Percentiles rank a stretch among this genome's conserved stretches.
phyloP scores from a whole-genome alignment of 1,284 basidiomycete genomes.

The Takashimella tepidaria region DNA sequence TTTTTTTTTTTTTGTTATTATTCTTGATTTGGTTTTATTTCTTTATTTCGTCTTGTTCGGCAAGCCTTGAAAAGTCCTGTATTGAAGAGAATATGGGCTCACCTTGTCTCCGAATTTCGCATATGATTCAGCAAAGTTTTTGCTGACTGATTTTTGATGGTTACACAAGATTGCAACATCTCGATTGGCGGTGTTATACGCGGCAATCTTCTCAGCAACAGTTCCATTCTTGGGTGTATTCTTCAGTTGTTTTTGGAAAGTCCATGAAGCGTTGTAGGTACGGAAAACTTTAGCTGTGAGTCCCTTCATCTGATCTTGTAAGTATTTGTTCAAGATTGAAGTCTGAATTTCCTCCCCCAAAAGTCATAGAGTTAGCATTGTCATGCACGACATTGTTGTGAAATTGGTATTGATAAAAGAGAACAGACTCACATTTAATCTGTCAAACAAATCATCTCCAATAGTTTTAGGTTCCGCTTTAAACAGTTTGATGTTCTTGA shows the following conservation, averaged over 20 bases:
- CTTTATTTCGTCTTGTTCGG: too few species aligned
- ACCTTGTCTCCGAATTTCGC: slow-evolving; percentile 87
- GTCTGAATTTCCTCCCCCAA: slow-evolving; percentile 55
- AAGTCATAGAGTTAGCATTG: neutral
- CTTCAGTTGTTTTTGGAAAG: slow-evolving; percentile 84
- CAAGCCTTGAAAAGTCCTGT: too few species aligned
- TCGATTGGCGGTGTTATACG: slow-evolving; percentile 92
- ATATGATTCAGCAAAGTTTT: slow-evolving; percentile 86
- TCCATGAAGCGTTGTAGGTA: slow-evolving; percentile 95
- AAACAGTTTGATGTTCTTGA: slow-evolving; percentile 86
- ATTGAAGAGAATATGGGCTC: slow-evolving; percentile 27
- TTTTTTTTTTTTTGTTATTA: neutral
- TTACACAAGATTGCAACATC: slow-evolving; percentile 94
- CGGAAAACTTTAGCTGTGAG: slow-evolving; percentile 97
- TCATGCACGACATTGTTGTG: slow-evolving; percentile 1
- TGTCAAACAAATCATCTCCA: slow-evolving; percentile 88
- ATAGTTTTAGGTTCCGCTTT: slow-evolving; percentile 82
- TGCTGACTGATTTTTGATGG: slow-evolving; percentile 89
- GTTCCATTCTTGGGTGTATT: slow-evolving; percentile 66
- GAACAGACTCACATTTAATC: slow-evolving; percentile 76
- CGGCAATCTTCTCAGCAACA: slow-evolving; percentile 85
- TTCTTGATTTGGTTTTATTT: too few species aligned
- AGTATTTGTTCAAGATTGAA: slow-evolving; percentile 76
- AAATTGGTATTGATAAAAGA: too few species aligned
- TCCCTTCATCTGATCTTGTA: slow-evolving; percentile 88